Base-by-base conservation (phyloP, 129 eudicot genomes). In the Erigeron canadensis region DNA sequence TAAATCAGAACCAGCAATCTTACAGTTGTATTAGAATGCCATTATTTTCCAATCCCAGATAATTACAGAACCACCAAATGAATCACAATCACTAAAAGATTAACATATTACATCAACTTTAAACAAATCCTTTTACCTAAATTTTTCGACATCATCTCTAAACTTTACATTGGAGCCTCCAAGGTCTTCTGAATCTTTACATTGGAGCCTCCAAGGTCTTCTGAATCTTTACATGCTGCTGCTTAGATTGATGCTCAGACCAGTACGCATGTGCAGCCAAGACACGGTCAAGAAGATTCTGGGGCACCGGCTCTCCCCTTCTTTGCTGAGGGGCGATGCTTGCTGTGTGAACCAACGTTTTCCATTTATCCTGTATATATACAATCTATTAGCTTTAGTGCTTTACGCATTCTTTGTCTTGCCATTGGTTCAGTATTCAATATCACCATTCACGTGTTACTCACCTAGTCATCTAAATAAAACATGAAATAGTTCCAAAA, bases 241-340 rank as follows among this genome's bases (percentile, higher is more conserved):
- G 98, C 87, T 86, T 89, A 62, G 87, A 64, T 79, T 89, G 98
- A 74, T 89, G 86, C 59, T 78, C 87, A 63, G 96, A 87, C 98
- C 98, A 94, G 86, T 87, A 89, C 0, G 90, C 84, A 70, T 94
- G 98, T 66, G 98, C 97, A 50, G 86, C 72, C 70, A 94, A 70
- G 15, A 90, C 97, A 6, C 98, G 80, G 83, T 94, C 96, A 70
- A 94, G 71, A 46, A 89, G 93, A 57, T 86, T 86, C 66, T 90
- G 98, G 6, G 98, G 98, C 45, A 94, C 98, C 0, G 97, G 96
- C 85, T 94, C 93, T 19, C 98, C 98, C 79, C 98, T 81, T 58
- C 98, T 80, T 82, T 94, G 98, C 77, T 94, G 98, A 5, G 98
- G 97, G 37, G 94, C 75, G 8, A 94, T 93, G 75, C 95, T 87